Percentiles rank a stretch among this genome's conserved stretches.
phyloP scores from a whole-genome alignment of 495 filamentous ascomycete species.

The Neurospora cerealis region DNA sequence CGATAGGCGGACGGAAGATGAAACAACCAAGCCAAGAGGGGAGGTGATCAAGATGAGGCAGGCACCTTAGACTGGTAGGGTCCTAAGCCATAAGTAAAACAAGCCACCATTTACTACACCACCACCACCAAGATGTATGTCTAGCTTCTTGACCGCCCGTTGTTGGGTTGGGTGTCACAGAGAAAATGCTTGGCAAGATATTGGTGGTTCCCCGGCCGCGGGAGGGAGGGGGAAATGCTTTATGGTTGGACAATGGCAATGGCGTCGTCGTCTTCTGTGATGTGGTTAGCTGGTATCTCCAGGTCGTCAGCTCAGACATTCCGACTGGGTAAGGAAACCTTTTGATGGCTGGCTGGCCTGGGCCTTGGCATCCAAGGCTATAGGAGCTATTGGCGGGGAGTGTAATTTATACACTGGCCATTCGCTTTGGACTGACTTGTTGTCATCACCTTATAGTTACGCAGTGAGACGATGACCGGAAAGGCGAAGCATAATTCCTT shows the following conservation, averaged over 20 bases:
- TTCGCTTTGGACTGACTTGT: background rate
- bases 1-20: background rate
- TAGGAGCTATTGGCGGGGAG: background rate
- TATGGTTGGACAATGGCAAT: background rate
- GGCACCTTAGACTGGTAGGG: background rate
- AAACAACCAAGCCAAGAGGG: background rate
- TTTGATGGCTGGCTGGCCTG: background rate
- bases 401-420: background rate
- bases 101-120: background rate
- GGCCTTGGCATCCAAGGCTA: background rate
- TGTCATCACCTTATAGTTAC: background rate
- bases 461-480: background rate
- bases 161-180: background rate
- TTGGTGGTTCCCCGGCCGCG: background rate
- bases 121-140: background rate
- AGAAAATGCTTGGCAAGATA: background rate
- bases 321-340: background rate
- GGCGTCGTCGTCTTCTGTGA: background rate
- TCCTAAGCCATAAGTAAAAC: background rate
- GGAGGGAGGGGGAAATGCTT: background rate
- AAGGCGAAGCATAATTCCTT: background rate
- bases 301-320: background rate
- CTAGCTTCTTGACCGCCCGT: background rate
- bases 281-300: background rate
- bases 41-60: background rate